Conservation (phyloP, 2,329 filamentous ascomycete species). For the Clarireedia monteithiana region DNA sequence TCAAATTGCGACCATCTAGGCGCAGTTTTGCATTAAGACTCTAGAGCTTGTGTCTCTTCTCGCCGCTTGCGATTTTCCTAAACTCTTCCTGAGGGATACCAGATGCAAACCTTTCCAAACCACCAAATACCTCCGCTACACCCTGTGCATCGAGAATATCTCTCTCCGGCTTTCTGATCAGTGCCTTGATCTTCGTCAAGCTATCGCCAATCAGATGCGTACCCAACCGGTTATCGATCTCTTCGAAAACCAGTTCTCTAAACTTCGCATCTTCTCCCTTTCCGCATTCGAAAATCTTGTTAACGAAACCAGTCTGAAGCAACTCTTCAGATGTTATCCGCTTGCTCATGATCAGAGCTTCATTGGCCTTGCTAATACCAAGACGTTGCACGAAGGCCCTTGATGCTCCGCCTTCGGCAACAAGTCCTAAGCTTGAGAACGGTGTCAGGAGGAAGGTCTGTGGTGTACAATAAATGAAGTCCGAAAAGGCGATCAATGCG, state of each 20-base stretch:
- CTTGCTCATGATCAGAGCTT: slow-evolving; percentile 87
- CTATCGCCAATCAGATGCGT: slow-evolving; percentile 73
- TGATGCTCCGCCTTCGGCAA: slow-evolving; percentile 79
- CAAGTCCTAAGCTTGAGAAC: slow-evolving; percentile 82
- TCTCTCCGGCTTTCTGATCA: slow-evolving; percentile 68
- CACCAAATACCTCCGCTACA: slow-evolving; percentile 77
- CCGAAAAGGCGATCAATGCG: slow-evolving; percentile 72
- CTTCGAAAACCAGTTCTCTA: slow-evolving; percentile 59
- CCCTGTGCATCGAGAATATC: slow-evolving; percentile 70
- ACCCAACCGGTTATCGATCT: slow-evolving; percentile 76
- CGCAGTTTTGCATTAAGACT: background rate
- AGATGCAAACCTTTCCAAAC: slow-evolving; percentile 63
- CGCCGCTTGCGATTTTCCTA: slow-evolving; percentile 69
- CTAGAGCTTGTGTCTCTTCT: slow-evolving; percentile 91
- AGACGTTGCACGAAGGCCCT: slow-evolving; percentile 72
- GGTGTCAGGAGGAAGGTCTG: slow-evolving; percentile 82
- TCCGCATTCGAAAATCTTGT: slow-evolving; percentile 61
- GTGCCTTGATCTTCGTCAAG: slow-evolving; percentile 73
- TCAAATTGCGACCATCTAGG: background rate
- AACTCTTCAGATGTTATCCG: slow-evolving; percentile 67
- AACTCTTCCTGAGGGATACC: slow-evolving; percentile 81
- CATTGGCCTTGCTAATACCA: slow-evolving; percentile 76
- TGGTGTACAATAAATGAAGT: slow-evolving; percentile 86
- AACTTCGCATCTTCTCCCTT: slow-evolving; percentile 63
- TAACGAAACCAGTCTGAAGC: slow-evolving; percentile 71